Evolutionary conservation across 441 rosid genomes (phyloP), one percentile per base, ranked within the genome.

Genomic region (Metrosideros polymorpha): DNA sequence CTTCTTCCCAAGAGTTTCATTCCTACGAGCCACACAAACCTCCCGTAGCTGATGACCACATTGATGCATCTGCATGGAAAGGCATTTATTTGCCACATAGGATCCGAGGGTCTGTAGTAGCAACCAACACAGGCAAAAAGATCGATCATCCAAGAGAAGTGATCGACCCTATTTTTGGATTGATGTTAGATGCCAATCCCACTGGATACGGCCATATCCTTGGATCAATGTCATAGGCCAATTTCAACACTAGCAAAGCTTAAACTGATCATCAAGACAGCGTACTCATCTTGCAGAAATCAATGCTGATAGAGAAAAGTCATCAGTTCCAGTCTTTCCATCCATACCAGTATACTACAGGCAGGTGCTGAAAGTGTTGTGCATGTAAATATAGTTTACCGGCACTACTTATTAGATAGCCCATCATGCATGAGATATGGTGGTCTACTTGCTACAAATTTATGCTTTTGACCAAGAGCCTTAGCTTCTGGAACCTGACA

Each of bases 71-170:
- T 82, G 93, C 91, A 50, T 84, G 49, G 7, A 87, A 94, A 84
- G 96, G 92, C 94, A 94, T 94, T 71, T 22, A 35, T 71, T 54
- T 89, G 83, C 86, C 87, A 92, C 9, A 93, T 86, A 57, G 93
- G 92, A 83, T 88, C 61, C 42, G 92, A 32, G 47, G 97, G 96
- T 85, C 94, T 94, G 87, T 89, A 85, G 29, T 94, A 75, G 90
- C 86, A 90, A 86, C 98, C 98, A 87, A 92, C 94, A 75, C 96
- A 94, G 59, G 95, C 90, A 79, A 91, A 94, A 83, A 97, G 98
- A 89, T 97, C 96, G 42, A 94, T 90, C 94, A 94, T 92, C 91
- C 98, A 96, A 82, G 95, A 93, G 87, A 90, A 94, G 84, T 93
- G 97, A 84, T 95, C 94, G 75, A 91, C 91, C 84, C 94, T 35